These are phyloP conservation scores for Coleophoma eucalyptorum DNA, from an alignment of 2,329 filamentous ascomycete species.

Conservation along the genomic window DNA sequence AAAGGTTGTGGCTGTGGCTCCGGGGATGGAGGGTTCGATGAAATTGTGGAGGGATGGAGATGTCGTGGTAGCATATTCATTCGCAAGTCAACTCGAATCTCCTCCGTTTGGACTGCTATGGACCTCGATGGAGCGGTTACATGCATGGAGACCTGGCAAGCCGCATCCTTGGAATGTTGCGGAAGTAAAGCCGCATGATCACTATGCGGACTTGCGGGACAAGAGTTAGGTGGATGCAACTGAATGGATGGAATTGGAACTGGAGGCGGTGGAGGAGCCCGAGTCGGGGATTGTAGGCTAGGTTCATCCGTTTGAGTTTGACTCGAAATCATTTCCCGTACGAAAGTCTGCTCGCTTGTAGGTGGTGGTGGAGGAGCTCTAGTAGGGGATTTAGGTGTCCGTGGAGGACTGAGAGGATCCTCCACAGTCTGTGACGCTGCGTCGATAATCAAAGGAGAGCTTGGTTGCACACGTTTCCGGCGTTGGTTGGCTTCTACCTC, in stretches of 20 bases:
- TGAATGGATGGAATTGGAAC: constrained; percentile 78
- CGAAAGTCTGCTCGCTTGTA: constrained; percentile 23
- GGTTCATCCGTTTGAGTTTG: constrained; percentile 57
- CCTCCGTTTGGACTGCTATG: constrained; percentile 76
- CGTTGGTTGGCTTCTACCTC: constrained; percentile 73
- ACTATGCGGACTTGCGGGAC: constrained; percentile 75
- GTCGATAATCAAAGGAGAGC: constrained; percentile 46
- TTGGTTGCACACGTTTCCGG: constrained; percentile 61
- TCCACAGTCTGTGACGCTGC: constrained; percentile 59
- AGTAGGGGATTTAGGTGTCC: constrained; percentile 54
- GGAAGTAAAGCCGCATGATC: constrained; percentile 57
- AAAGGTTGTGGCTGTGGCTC: constrained; percentile 22
- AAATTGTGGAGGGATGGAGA: constrained; percentile 74
- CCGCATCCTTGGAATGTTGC: constrained; percentile 77
- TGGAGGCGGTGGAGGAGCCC: constrained; percentile 31
- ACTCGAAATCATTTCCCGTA: constrained; percentile 44
- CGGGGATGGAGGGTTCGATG: constrained; percentile 56
- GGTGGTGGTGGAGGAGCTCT: constrained; percentile 37
- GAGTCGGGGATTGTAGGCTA: constrained; percentile 14
- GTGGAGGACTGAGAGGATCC: constrained; percentile 60
- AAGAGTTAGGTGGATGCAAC: constrained; percentile 82
- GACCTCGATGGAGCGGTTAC: constrained; percentile 33
- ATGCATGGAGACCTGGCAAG: constrained; percentile 69
- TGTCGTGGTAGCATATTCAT: constrained; percentile 71
- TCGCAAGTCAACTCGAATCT: constrained; percentile 79